These are phyloP conservation scores for Cucurbita ficifolia DNA, from an alignment of 306 rosid genomes.

Conservation along the genomic window DNA sequence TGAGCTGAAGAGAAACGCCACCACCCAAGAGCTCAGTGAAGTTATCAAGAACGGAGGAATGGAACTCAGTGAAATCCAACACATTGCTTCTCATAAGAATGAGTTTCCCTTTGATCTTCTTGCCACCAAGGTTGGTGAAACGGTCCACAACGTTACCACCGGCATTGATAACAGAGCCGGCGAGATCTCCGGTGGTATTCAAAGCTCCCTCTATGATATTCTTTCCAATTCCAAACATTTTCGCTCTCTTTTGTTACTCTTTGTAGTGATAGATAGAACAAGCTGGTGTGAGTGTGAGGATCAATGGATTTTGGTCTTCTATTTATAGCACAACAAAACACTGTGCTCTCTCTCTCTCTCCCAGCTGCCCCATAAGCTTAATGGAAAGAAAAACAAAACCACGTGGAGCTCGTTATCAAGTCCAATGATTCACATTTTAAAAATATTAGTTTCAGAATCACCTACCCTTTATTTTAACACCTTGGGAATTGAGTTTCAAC, in stretches of 20 bases:
- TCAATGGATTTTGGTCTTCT: no score
- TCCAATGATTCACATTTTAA: neutral
- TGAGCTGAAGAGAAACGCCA: slow-evolving; percentile 39
- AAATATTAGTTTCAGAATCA: no score
- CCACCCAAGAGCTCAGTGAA: slow-evolving; percentile 42
- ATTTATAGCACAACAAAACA: neutral
- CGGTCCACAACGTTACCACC: neutral
- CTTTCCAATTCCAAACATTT: neutral
- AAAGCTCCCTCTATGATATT: neutral
- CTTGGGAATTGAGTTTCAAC: no score
- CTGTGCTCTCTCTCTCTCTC: neutral
- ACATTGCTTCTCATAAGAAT: slow-evolving; percentile 68
- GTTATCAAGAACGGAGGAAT: slow-evolving; percentile 28
- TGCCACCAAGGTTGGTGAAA: neutral
- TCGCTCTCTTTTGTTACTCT: neutral
- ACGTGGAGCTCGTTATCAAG: neutral
- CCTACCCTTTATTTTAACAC: no score
- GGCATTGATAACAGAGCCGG: neutral
- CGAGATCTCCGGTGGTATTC: neutral
- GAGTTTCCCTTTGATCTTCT: slow-evolving; percentile 36
- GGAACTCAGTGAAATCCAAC: slow-evolving; percentile 49
- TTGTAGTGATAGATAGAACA: no score
- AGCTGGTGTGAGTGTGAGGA: neutral
- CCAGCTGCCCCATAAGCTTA: no score
- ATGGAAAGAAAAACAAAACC: neutral